A percentile compares a stretch with the other conserved stretches of the same genome.
Conservation (phyloP, 2,329 filamentous ascomycete species). For the Trichoderma polysporum region DNA sequence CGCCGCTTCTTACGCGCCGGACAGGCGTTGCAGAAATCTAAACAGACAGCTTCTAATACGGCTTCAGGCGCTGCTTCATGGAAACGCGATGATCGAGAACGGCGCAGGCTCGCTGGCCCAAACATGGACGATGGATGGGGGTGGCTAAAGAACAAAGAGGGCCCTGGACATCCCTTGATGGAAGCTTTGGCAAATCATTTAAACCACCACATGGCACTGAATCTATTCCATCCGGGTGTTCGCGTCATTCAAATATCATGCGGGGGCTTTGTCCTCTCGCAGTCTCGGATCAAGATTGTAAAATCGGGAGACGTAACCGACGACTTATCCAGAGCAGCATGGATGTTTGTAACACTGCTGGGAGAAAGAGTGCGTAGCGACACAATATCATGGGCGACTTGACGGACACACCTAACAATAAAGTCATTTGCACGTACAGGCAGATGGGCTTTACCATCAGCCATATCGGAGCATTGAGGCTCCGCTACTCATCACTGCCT, state of each 20-base stretch:
- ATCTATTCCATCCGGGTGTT: constrained; percentile 57
- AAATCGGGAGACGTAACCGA: constrained; percentile 33
- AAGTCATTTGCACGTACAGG: background rate
- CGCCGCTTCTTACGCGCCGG: constrained; percentile 47
- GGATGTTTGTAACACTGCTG: constrained; percentile 40
- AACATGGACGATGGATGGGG: constrained; percentile 54
- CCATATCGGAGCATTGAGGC: background rate
- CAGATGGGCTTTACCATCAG: too few species aligned
- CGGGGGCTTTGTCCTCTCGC: constrained; percentile 55
- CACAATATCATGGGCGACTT: constrained; percentile 10
- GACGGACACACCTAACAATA: background rate
- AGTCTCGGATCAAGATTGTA: constrained; percentile 51
- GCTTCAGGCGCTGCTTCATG: constrained; percentile 26
- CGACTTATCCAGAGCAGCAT: constrained; percentile 36
- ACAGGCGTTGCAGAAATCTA: constrained; percentile 21
- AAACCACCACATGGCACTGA: constrained; percentile 52
- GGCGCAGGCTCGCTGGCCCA: constrained; percentile 47
- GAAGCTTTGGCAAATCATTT: constrained; percentile 52
- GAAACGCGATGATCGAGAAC: constrained; percentile 38
- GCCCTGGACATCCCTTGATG: constrained; percentile 43
- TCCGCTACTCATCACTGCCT: background rate
- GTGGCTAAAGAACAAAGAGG: constrained; percentile 40
- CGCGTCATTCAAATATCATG: constrained; percentile 54
- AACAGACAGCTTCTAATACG: constrained; percentile 11
- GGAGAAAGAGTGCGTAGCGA: constrained; percentile 36